Evolutionary conservation across 768 basidiomycete species (phyloP).

Genomic region (Tricholoma flavovirens): DNA sequence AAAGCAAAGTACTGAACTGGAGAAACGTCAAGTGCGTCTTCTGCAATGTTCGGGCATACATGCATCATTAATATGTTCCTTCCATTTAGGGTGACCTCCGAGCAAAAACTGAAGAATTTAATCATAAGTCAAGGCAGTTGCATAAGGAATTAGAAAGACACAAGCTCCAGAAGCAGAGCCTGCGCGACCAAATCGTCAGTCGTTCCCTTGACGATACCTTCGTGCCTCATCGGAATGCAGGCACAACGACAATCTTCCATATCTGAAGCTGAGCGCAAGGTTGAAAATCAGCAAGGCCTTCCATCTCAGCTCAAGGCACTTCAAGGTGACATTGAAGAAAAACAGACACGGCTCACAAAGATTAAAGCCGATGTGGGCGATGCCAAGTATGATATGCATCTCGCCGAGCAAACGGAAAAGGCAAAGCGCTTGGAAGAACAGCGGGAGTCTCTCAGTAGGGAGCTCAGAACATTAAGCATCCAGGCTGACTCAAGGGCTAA

Average conservation of each 20-base stretch:
- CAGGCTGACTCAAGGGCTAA: slow-evolving; percentile 82
- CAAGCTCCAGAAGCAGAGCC: slow-evolving; percentile 45
- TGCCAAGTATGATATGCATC: slow-evolving; percentile 59
- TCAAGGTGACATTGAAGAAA: slow-evolving; percentile 64
- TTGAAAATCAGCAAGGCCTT: slow-evolving; percentile 53
- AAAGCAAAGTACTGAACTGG: slow-evolving; percentile 56
- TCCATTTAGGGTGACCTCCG: slow-evolving; percentile 45
- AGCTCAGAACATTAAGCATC: slow-evolving; percentile 62
- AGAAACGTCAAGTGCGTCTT: slow-evolving; percentile 56
- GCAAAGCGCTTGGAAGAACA: slow-evolving; percentile 60
- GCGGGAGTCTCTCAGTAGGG: slow-evolving; percentile 63
- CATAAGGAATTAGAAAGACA: slow-evolving; percentile 48
- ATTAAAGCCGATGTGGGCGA: slow-evolving; percentile 51
- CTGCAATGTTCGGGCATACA: background rate
- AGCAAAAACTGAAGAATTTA: slow-evolving; percentile 59
- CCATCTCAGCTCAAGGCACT: slow-evolving; percentile 49
- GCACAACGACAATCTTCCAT: slow-evolving; percentile 48
- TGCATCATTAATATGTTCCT: background rate
- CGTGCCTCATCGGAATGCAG: slow-evolving; percentile 23
- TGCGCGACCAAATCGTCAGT: slow-evolving; percentile 57
- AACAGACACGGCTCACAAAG: slow-evolving; percentile 53
- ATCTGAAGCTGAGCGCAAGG: slow-evolving; percentile 41
- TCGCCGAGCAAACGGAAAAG: slow-evolving; percentile 48
- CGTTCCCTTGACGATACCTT: background rate
- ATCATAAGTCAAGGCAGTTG: slow-evolving; percentile 49